Base-by-base conservation (phyloP, 306 rosid species). In the Corylus heterophylla region DNA sequence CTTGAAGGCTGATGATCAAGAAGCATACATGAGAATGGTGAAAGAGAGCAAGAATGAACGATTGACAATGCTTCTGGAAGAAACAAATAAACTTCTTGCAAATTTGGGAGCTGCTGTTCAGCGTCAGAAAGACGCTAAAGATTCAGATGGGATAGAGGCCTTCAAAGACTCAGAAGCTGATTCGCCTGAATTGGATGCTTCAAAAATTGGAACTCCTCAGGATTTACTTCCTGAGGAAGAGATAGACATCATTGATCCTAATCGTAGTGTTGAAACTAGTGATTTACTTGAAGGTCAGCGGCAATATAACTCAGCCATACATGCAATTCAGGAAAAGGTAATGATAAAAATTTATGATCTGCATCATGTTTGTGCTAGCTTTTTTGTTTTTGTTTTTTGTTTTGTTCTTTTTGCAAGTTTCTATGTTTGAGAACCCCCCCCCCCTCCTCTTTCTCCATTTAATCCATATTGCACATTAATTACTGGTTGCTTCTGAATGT, bases 91-190 rank as follows among this genome's bases (percentile, higher is more conserved):
- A 80, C 90, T 96, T 62, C 98, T 96, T 56, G 97, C 86, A 71
- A 96, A 96, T 85, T 87, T 96, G 86, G 99, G 99, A 80, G 99
- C 99, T 51, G 99, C 99, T 52, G 99, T 96, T 87, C 98, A 96
- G 85, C 97, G 99, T 73, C 99, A 96, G 86, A 96, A 82, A 88
- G 99, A 96, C 79, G 82, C 81, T 71, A 93, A 96, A 90, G 86
- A 77, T 54, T 76, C 85, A 55, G 98, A 91, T 69, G 99, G 93
- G 63, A 88, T 85, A 45, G 98, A 96, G 74, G 79, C 88, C 78
- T 74, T 90, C 87, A 91, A 93, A 49, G 97, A 91, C 80, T 91
- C 97, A 1, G 98, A 93, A 84, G 89, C 84, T 84, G 97, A 96
- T 78, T 81, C 88, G 48, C 89, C 90, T 0, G 96, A 93, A 80